A percentile compares a stretch with the other conserved stretches of the same genome.
Conservation (phyloP, 2,329 filamentous ascomycete genomes). For the Colletotrichum lupini region DNA sequence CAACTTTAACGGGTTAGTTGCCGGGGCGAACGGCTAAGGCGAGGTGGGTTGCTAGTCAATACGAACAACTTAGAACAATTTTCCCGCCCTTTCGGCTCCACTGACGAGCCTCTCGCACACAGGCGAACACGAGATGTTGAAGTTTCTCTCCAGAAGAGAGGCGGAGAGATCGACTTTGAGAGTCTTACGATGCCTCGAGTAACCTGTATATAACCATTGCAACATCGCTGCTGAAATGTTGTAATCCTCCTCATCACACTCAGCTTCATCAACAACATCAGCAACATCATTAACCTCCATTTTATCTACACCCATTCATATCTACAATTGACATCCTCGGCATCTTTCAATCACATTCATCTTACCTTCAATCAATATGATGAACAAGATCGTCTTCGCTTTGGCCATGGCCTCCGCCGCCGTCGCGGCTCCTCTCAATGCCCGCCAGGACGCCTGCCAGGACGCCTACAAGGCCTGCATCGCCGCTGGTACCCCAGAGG, state of each 20-base stretch:
- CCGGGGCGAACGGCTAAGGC: conserved; percentile 10
- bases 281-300: background rate
- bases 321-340: background rate
- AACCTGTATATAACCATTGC: conserved; percentile 6
- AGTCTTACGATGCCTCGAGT: background rate
- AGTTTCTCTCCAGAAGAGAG: background rate
- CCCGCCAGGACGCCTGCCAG: conserved; percentile 20
- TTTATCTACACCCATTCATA: no score
- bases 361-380: background rate
- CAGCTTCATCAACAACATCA: background rate
- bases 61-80: conserved; percentile 12
- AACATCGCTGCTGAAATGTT: background rate
- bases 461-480: conserved; percentile 23
- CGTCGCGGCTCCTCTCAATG: conserved; percentile 19
- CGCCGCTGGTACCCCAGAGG: conserved; percentile 21
- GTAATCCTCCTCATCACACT: background rate
- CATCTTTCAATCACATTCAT: background rate
- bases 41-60: conserved; percentile 14
- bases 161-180: background rate
- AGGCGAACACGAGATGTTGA: conserved; percentile 28
- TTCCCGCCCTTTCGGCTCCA: conserved; percentile 12
- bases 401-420: conserved; percentile 29
- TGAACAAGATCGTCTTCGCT: conserved; percentile 27
- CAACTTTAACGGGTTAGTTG: conserved; percentile 17
- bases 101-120: background rate